These are phyloP conservation scores for Tillandsia leiboldiana DNA, from an alignment of 176 grass and related monocot species.

Conservation along the genomic window DNA sequence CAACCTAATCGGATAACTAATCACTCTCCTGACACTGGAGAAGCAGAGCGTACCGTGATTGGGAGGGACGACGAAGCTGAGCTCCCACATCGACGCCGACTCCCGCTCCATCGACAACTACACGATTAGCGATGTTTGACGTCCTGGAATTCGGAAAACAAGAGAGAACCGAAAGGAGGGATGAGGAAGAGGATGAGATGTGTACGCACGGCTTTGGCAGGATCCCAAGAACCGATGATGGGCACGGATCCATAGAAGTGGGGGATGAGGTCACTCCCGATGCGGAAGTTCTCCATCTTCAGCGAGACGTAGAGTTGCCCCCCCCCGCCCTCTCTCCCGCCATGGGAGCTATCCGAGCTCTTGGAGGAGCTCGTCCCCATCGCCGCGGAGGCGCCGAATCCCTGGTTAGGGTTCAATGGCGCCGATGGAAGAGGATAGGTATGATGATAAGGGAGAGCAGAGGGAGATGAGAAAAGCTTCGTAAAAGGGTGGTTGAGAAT, in stretches of 20 bases:
- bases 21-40: slow-evolving; percentile 9
- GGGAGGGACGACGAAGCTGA: slow-evolving; percentile 70
- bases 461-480: background rate
- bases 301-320: slow-evolving; percentile 72
- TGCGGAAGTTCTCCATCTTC: slow-evolving; percentile 60
- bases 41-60: slow-evolving; percentile 34
- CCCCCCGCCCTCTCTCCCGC: slow-evolving; percentile 58
- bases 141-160: slow-evolving; percentile 9
- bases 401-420: background rate
- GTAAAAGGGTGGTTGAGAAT: background rate
- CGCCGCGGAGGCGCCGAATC: slow-evolving; percentile 16
- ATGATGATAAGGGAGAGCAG: background rate
- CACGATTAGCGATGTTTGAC: background rate
- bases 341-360: slow-evolving; percentile 34
- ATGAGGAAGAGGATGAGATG: background rate
- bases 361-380: slow-evolving; percentile 40
- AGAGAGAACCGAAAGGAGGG: slow-evolving; percentile 10
- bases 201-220: slow-evolving; percentile 53
- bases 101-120: slow-evolving; percentile 71
- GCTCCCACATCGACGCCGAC: slow-evolving; percentile 57
- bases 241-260: slow-evolving; percentile 71
- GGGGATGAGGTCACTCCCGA: slow-evolving; percentile 46
- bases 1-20: slow-evolving; percentile 3
- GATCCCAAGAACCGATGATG: slow-evolving; percentile 67
- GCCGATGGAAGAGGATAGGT: background rate